Evolutionary conservation across 2,329 filamentous ascomycete genomes (phyloP).

Genomic region (Penicillium sclerotiorum): DNA sequence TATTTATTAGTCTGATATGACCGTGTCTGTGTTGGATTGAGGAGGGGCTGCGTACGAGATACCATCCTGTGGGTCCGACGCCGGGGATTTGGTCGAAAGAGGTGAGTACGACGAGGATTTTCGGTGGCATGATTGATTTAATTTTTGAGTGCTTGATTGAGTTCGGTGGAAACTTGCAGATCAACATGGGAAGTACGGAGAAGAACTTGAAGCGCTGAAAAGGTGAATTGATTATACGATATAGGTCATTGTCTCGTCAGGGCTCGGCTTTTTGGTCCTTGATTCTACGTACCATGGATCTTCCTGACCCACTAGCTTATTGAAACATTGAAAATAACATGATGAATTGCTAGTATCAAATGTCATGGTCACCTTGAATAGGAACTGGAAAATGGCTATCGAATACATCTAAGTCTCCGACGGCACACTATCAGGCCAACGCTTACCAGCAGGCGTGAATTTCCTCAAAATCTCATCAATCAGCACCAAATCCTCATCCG

Average conservation of each 20-base stretch:
- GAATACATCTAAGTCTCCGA: too few species aligned
- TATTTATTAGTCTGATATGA: not conserved
- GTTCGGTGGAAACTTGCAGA: not conserved
- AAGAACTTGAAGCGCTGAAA: not conserved
- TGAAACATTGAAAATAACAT: too few species aligned
- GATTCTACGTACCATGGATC: too few species aligned
- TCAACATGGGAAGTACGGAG: not conserved
- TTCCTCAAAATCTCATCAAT: too few species aligned
- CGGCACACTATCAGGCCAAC: too few species aligned
- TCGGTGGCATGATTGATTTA: slow-evolving; percentile 43
- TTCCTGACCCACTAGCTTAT: too few species aligned
- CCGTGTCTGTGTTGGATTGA: not conserved
- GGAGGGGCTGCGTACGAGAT: slow-evolving; percentile 52
- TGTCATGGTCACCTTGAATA: too few species aligned
- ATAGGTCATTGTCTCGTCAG: not conserved
- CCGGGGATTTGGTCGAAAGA: slow-evolving; percentile 55
- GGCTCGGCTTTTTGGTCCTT: too few species aligned
- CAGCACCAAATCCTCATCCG: too few species aligned
- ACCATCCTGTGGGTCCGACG: slow-evolving; percentile 67
- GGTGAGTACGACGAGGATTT: slow-evolving; percentile 71
- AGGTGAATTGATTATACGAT: not conserved
- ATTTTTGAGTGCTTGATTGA: slow-evolving; percentile 9
- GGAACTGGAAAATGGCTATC: too few species aligned
- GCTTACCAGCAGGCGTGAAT: too few species aligned
- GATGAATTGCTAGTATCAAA: too few species aligned